Percentiles rank a stretch among this genome's conserved stretches.
Conservation (phyloP, 805 yeast species). For the Cyberlindnera veronae region DNA sequence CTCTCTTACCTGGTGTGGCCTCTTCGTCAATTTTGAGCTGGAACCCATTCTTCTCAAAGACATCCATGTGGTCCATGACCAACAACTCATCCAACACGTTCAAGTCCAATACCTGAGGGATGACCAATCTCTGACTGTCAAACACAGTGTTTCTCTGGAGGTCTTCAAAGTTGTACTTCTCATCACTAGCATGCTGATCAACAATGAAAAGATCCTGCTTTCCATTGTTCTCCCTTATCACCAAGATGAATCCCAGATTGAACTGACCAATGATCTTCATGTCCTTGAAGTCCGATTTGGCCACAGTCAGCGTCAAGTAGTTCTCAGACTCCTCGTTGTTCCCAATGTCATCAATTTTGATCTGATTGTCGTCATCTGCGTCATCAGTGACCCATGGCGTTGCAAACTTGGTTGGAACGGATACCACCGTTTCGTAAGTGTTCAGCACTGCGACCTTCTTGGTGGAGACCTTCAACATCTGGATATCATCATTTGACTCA, state of each 20-base stretch:
- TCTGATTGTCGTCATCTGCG: neutral
- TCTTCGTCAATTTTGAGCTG: constrained; percentile 48
- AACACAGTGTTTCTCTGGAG: constrained; percentile 54
- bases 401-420: constrained; percentile 6
- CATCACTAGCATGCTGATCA: constrained; percentile 98
- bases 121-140: constrained; percentile 67
- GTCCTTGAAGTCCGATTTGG: constrained; percentile 64
- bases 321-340: constrained; percentile 52
- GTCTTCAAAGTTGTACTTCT: constrained; percentile 83
- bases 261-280: constrained; percentile 93
- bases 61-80: constrained; percentile 54
- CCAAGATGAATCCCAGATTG: constrained; percentile 90
- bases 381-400: neutral
- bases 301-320: constrained; percentile 54
- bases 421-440: constrained; percentile 10
- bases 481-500: constrained; percentile 1
- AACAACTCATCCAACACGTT: constrained; percentile 75
- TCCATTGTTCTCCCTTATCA: constrained; percentile 49
- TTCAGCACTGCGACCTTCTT: too few species aligned
- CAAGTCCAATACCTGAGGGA: constrained; percentile 54
- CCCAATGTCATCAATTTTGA: constrained; percentile 38
- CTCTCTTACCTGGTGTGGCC: constrained; percentile 51
- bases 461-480: constrained; percentile 14
- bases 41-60: constrained; percentile 78
- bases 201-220: constrained; percentile 71